Evolutionary conservation across 2,329 filamentous ascomycete species (phyloP).

Genomic region (Monascus ruber): DNA sequence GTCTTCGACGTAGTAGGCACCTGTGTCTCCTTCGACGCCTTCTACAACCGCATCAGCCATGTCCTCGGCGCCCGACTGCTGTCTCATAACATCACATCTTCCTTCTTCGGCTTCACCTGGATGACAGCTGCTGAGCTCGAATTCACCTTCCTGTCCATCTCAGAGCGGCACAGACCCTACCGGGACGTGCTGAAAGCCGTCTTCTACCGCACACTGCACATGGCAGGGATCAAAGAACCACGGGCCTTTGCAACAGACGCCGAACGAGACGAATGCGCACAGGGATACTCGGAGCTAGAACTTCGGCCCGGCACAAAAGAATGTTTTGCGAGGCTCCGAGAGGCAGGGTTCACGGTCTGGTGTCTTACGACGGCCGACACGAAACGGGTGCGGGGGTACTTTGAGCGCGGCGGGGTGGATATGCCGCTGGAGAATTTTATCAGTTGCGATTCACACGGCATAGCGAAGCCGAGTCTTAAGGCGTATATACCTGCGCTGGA

Average conservation of each 20-base stretch:
- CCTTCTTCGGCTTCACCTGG: slow-evolving; percentile 34
- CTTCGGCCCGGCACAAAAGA: slow-evolving; percentile 26
- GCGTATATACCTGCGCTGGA: slow-evolving; percentile 37
- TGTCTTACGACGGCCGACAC: slow-evolving; percentile 43
- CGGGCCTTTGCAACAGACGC: slow-evolving; percentile 26
- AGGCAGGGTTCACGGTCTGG: slow-evolving; percentile 42
- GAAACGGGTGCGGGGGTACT: slow-evolving; percentile 42
- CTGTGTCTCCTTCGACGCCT: slow-evolving; percentile 34
- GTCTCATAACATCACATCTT: slow-evolving; percentile 21
- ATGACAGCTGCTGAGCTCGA: slow-evolving; percentile 35
- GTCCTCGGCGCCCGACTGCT: slow-evolving; percentile 27
- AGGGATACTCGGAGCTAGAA: slow-evolving; percentile 23
- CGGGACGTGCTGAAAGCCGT: slow-evolving; percentile 27
- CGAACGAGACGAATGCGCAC: slow-evolving; percentile 27
- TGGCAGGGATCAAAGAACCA: slow-evolving; percentile 30
- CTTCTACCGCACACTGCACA: slow-evolving; percentile 34
- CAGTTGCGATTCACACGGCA: slow-evolving; percentile 37
- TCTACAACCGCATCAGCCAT: slow-evolving; percentile 25
- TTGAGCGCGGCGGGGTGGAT: slow-evolving; percentile 37
- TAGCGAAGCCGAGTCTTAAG: slow-evolving; percentile 40
- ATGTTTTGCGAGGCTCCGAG: slow-evolving; percentile 31
- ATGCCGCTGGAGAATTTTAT: slow-evolving; percentile 42
- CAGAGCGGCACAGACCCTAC: slow-evolving; percentile 30
- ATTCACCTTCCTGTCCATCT: slow-evolving; percentile 36
- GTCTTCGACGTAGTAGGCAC: slow-evolving; percentile 44